Evolutionary conservation across 202 grass and related monocot species (phyloP).

Genomic region (Digitaria exilis): DNA sequence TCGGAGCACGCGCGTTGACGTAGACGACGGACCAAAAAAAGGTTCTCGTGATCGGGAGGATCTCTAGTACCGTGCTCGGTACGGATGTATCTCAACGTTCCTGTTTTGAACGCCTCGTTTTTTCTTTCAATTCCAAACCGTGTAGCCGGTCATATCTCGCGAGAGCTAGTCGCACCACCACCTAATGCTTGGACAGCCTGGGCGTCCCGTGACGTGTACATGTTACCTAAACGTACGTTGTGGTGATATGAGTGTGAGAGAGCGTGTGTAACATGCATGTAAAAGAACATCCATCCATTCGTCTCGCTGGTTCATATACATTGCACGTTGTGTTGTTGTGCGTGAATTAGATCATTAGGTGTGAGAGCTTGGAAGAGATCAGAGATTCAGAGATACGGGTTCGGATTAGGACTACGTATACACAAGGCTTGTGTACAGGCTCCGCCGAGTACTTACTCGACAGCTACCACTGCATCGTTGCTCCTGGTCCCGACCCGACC

Average conservation of each 20-base stretch:
- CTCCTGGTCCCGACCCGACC: not conserved
- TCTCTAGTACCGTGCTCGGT: not conserved
- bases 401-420: not conserved
- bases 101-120: not conserved
- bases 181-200: not conserved
- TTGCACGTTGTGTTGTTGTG: not conserved
- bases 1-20: not conserved
- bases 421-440: too few species aligned
- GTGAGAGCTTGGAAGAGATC: too few species aligned
- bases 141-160: not conserved
- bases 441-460: too few species aligned
- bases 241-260: accelerated
- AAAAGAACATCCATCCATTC: not conserved
- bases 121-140: not conserved
- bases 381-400: not conserved
- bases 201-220: not conserved
- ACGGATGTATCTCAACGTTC: not conserved
- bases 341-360: too few species aligned
- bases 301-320: not conserved
- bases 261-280: not conserved
- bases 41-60: not conserved
- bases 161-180: too few species aligned
- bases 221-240: not conserved
- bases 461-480: not conserved
- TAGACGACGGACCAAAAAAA: not conserved